Conservation (phyloP, 2,329 filamentous ascomycete species). For the Sporothrix schenckii region DNA sequence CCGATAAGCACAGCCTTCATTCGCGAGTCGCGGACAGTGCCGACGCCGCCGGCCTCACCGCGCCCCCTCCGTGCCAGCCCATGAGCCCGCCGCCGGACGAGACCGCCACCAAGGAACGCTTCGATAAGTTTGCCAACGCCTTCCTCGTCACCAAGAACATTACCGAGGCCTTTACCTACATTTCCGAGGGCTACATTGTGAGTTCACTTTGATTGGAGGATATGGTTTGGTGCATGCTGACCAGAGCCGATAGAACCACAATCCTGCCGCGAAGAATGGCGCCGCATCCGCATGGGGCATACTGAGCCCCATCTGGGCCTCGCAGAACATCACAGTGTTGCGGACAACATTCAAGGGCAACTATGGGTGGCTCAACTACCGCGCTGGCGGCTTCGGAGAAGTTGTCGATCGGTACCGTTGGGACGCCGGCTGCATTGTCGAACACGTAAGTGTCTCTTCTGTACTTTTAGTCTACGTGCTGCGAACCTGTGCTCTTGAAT, state of each 20-base stretch:
- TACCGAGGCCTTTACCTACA: conserved; percentile 39
- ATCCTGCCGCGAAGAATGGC: conserved; percentile 37
- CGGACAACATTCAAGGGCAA: conserved; percentile 38
- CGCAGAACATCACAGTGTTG: conserved; percentile 38
- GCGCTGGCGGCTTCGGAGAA: conserved; percentile 34
- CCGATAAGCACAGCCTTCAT: background rate
- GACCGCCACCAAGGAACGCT: conserved; percentile 37
- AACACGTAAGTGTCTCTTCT: conserved; percentile 36
- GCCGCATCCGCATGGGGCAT: conserved; percentile 38
- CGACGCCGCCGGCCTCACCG: background rate
- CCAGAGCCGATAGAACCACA: conserved; percentile 36
- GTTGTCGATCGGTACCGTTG: conserved; percentile 39
- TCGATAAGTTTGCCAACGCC: conserved; percentile 38
- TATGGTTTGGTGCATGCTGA: background rate
- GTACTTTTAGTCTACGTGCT: background rate
- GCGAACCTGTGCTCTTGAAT: no score
- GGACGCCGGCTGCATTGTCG: conserved; percentile 39
- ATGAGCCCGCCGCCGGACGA: conserved; percentile 36
- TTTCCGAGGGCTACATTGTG: conserved; percentile 39
- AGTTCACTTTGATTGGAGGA: background rate
- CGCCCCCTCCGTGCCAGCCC: conserved; percentile 32
- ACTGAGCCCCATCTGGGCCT: conserved; percentile 39
- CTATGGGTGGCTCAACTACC: conserved; percentile 40
- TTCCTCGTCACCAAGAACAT: conserved; percentile 40
- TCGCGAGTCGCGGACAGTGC: background rate